Evolutionary conservation across 371 early-diverging fungal genomes (phyloP).

Genomic region (Lichtheimia corymbifera): DNA sequence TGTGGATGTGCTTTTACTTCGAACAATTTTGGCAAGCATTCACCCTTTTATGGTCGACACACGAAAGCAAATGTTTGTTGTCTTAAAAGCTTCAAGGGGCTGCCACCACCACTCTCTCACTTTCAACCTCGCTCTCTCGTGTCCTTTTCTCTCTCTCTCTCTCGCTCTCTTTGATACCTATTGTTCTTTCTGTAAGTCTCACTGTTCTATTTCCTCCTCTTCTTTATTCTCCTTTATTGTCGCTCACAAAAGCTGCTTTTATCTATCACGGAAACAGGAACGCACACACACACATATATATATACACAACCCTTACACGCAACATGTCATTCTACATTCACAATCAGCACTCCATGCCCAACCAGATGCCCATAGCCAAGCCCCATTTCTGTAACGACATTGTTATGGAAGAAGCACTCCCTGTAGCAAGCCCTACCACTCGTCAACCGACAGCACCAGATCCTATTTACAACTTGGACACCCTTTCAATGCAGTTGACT

Average conservation of each 20-base stretch:
- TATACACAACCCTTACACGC: not conserved
- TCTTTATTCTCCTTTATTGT: too few species aligned
- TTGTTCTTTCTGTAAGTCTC: too few species aligned
- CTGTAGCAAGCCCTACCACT: not conserved
- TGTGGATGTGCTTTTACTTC: conserved; percentile 8
- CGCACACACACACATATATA: not conserved
- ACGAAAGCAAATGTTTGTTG: conserved; percentile 5
- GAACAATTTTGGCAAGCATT: conserved; percentile 8
- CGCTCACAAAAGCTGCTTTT: too few species aligned
- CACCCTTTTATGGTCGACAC: conserved; percentile 1
- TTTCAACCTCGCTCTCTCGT: not conserved
- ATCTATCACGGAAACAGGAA: not conserved
- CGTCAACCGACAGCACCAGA: not conserved
- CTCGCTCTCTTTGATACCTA: too few species aligned
- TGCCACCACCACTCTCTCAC: not conserved
- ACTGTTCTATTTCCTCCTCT: too few species aligned
- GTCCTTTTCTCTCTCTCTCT: not conserved
- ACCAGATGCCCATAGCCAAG: not conserved
- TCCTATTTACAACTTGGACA: not conserved
- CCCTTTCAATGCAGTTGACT: not conserved
- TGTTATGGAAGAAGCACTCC: conserved; percentile 5
- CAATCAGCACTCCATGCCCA: not conserved
- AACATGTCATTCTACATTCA: conserved; percentile 1
- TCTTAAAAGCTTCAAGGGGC: conserved; percentile 3
- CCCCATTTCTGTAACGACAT: conserved; percentile 2